phyloP scores from a whole-genome alignment of 306 rosid genomes.

The Acacia melanoxylon region DNA sequence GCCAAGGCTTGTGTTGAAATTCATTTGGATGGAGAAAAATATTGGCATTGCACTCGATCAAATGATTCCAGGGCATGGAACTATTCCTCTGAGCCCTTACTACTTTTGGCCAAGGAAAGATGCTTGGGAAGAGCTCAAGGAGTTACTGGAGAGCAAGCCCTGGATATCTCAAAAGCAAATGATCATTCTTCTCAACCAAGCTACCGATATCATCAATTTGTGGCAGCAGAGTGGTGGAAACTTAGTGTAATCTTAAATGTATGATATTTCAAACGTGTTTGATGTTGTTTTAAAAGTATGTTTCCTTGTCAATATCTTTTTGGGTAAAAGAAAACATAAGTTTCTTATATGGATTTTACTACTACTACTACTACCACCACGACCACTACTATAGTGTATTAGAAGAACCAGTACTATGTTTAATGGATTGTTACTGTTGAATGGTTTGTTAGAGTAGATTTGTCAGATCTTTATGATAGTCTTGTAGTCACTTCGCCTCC shows the following conservation, averaged over 20 bases:
- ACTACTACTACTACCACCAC: too few relatives aligned
- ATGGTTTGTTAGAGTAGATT: background rate
- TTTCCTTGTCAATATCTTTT: background rate
- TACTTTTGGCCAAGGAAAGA: constrained; percentile 99
- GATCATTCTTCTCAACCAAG: constrained; percentile 99
- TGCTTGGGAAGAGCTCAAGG: constrained; percentile 99
- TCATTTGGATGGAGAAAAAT: constrained; percentile 99
- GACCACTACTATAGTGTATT: too few relatives aligned
- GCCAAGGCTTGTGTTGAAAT: constrained; percentile 86
- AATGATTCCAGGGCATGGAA: constrained; percentile 79
- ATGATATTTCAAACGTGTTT: background rate
- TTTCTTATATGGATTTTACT: background rate
- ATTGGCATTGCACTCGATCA: constrained; percentile 88
- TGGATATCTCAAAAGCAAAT: constrained; percentile 98
- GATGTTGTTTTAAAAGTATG: constrained; percentile 28
- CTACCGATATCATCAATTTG: constrained; percentile 91
- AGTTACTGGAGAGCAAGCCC: constrained; percentile 87
- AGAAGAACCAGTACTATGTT: constrained; percentile 25
- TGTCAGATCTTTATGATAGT: background rate
- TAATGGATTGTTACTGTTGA: background rate
- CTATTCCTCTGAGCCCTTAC: constrained; percentile 89
- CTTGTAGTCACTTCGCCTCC: background rate
- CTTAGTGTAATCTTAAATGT: constrained; percentile 47
- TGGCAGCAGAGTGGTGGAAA: constrained; percentile 99
- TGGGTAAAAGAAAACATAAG: background rate